Evolutionary conservation across 2,329 filamentous ascomycete species (phyloP).

Genomic region (Fusarium praegraminearum): DNA sequence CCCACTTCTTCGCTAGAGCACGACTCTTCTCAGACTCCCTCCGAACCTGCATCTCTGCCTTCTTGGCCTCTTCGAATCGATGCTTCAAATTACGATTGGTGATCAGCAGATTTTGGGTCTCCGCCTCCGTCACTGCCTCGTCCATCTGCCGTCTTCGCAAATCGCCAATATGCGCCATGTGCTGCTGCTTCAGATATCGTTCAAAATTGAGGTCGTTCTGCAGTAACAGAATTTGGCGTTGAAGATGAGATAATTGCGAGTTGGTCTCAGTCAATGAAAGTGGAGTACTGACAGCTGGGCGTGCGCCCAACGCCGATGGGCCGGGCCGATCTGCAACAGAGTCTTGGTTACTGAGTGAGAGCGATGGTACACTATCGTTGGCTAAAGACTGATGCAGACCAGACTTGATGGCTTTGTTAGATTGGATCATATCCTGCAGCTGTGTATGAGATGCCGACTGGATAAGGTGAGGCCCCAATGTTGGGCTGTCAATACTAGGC

Average conservation of each 20-base stretch:
- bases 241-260: constrained; percentile 67
- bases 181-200: constrained; percentile 84
- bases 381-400: constrained; percentile 66
- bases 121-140: constrained; percentile 82
- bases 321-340: constrained; percentile 56
- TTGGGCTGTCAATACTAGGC: constrained; percentile 70
- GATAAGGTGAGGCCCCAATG: constrained; percentile 64
- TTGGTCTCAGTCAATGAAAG: constrained; percentile 51
- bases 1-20: constrained; percentile 81
- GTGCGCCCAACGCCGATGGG: constrained; percentile 47
- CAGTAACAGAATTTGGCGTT: constrained; percentile 79
- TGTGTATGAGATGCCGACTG: constrained; percentile 65
- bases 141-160: constrained; percentile 79
- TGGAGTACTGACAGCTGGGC: constrained; percentile 46
- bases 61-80: constrained; percentile 78
- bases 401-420: constrained; percentile 69
- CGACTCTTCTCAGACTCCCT: constrained; percentile 79
- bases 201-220: constrained; percentile 88
- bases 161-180: constrained; percentile 83
- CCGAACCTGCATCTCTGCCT: constrained; percentile 75
- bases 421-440: constrained; percentile 70
- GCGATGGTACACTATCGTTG: constrained; percentile 69
- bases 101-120: constrained; percentile 84
- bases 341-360: constrained; percentile 64
- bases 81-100: constrained; percentile 79